These are phyloP conservation scores for Nemania diffusa DNA, from an alignment of 2,329 filamentous ascomycete species.

Conservation along the genomic window DNA sequence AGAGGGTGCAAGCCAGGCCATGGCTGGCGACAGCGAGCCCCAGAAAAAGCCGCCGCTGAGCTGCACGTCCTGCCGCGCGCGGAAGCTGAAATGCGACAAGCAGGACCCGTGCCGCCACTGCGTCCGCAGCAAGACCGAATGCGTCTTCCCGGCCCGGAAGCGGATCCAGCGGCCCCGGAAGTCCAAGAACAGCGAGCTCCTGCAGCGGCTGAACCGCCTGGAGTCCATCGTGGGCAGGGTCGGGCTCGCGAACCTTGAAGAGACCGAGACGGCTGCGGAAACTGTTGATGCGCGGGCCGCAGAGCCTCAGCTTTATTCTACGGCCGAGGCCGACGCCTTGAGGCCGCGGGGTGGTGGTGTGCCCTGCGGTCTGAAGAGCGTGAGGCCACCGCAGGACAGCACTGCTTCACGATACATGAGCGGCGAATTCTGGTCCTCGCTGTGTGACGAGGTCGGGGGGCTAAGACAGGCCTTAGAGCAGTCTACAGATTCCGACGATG, in stretches of 20 bases:
- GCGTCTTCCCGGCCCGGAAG: slow-evolving; percentile 58
- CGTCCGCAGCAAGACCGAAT: slow-evolving; percentile 58
- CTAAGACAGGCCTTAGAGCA: slow-evolving; percentile 57
- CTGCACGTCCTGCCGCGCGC: slow-evolving; percentile 71
- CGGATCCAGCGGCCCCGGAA: slow-evolving; percentile 55
- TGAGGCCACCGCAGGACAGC: slow-evolving; percentile 33
- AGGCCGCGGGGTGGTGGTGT: not conserved
- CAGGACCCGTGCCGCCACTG: slow-evolving; percentile 66
- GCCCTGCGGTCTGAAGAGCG: slow-evolving; percentile 1
- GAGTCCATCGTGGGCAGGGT: slow-evolving; percentile 59
- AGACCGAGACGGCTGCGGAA: slow-evolving; percentile 19
- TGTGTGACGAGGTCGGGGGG: slow-evolving; percentile 58
- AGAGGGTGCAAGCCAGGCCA: slow-evolving; percentile 9
- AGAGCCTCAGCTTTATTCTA: not conserved
- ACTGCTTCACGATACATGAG: slow-evolving; percentile 54
- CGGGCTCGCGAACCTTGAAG: slow-evolving; percentile 47
- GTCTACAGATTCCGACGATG: slow-evolving; percentile 54
- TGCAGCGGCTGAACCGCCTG: slow-evolving; percentile 57
- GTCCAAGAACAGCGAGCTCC: slow-evolving; percentile 56
- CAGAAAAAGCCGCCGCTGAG: slow-evolving; percentile 55
- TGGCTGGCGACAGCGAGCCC: slow-evolving; percentile 22
- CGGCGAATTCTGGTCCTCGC: slow-evolving; percentile 57
- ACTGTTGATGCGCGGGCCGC: slow-evolving; percentile 15
- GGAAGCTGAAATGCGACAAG: slow-evolving; percentile 71
- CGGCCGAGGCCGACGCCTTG: not conserved